phyloP scores from a whole-genome alignment of 1,284 basidiomycete genomes.

The Phylloboletellus chloephorus region DNA sequence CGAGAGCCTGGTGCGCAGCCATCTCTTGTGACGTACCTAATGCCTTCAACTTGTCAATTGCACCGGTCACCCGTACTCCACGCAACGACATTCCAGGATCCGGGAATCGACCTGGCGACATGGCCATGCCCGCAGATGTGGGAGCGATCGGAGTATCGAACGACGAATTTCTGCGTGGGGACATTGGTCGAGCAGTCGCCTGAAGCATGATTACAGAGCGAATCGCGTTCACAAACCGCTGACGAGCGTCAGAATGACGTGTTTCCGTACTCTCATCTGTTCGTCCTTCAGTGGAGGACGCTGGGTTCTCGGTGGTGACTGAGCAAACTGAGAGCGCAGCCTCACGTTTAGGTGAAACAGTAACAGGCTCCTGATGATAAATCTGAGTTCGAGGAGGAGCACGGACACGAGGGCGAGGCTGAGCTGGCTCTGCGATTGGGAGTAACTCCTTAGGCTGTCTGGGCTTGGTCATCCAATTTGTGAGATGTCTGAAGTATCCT shows the following conservation, averaged over 20 bases:
- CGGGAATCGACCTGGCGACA: constrained; percentile 34
- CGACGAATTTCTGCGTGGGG: constrained; percentile 29
- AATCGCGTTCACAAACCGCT: constrained; percentile 40
- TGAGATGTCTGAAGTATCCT: constrained; percentile 23
- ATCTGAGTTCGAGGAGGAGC: constrained; percentile 13
- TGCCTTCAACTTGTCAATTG: constrained; percentile 54
- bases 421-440: constrained; percentile 24
- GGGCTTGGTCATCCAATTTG: constrained; percentile 29
- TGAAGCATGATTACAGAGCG: constrained; percentile 47
- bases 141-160: constrained; percentile 26
- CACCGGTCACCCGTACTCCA: constrained; percentile 48
- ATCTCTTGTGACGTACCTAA: constrained; percentile 54
- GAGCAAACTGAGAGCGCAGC: constrained; percentile 23
- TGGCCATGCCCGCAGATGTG: constrained; percentile 22
- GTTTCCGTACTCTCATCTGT: constrained; percentile 25
- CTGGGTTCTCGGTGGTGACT: constrained; percentile 25
- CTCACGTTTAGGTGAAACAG: constrained; percentile 17
- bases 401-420: constrained; percentile 18
- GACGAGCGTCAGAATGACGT: constrained; percentile 30
- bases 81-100: constrained; percentile 41
- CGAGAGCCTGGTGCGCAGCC: constrained; percentile 32
- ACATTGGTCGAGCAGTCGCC: constrained; percentile 30
- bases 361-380: constrained; percentile 21
- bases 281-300: constrained; percentile 28
- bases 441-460: constrained; percentile 21